Conservation (phyloP, 169 alveolate genomes). For the Blepharisma undulans region DNA sequence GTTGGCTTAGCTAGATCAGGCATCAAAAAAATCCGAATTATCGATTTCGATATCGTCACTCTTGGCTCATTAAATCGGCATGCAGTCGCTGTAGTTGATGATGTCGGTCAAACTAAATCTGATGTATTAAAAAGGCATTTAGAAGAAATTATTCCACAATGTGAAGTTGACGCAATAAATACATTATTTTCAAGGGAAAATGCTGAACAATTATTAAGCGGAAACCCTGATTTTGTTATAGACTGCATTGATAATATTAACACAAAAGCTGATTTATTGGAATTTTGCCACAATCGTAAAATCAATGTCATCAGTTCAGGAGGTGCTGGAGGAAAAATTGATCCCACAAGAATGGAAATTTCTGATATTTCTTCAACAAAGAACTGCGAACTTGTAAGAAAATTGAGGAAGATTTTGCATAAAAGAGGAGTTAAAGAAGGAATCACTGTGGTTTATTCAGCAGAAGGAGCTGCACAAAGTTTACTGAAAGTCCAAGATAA, state of each 20-base stretch:
- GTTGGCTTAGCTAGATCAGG: conserved; percentile 76
- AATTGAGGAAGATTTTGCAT: conserved; percentile 64
- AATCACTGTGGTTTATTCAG: conserved; percentile 55
- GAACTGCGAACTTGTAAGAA: conserved; percentile 71
- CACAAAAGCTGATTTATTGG: conserved; percentile 67
- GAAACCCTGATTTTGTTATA: conserved; percentile 71
- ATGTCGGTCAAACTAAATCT: conserved; percentile 78
- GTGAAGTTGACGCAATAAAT: conserved; percentile 61
- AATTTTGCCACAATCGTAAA: conserved; percentile 57
- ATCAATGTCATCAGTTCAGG: conserved; percentile 61
- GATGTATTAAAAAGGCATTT: conserved; percentile 58
- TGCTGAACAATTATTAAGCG: conserved; percentile 54
- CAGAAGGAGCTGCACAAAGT: conserved; percentile 62
- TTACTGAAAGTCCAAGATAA: conserved; percentile 69
- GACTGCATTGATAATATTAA: conserved; percentile 82
- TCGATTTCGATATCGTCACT: conserved; percentile 82
- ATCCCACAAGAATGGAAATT: conserved; percentile 70
- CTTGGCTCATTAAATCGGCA: conserved; percentile 76
- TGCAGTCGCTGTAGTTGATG: conserved; percentile 70
- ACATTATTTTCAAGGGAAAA: conserved; percentile 57
- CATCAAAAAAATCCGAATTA: conserved; percentile 61
- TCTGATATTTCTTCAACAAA: conserved; percentile 64
- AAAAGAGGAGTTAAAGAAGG: conserved; percentile 48
- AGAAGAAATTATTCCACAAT: conserved; percentile 55
- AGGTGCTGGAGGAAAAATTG: conserved; percentile 81